Evolutionary conservation across 352 stramenopile species (phyloP), one percentile per base, ranked within the genome.

Genomic region (Pythium plurisporium): DNA sequence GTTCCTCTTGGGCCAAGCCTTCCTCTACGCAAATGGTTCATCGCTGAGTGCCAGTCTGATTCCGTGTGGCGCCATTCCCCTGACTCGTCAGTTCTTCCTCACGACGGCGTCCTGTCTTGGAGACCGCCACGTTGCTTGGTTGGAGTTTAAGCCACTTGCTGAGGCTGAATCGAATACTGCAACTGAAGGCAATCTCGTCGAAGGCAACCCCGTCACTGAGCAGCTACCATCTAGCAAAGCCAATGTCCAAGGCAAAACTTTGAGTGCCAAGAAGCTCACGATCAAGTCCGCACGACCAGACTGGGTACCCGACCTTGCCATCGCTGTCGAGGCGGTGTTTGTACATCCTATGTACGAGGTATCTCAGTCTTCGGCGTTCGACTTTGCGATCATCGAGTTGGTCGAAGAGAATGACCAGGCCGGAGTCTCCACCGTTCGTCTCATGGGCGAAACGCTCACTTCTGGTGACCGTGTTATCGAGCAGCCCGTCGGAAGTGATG

Each of bases 101-200:
- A 69, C 65, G 5, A 64, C 33, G n/a, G 65, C 65, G 19, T 67
- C 63, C 26, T 72, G 65, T 42, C 23, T 65, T 22, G 31, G 11
- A 4, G 34, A 46, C 17, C 19, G 8, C 4, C 5, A 62, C 12
- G 19, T 59, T 19, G 30, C n/a, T 3, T 62, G 40, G 34, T 44
- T 46, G 3, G 27, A 31, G 34, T 57, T 52, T 33, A 5, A 34
- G 9, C 4, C 31, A n/a, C 5, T 22, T 11, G 10, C 41, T 15
- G 25, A 47, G 8, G 9, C 7, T 6, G 17, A 20, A 15, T n/a
- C 51, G 34, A 22, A 22, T 46, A 8, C n/a, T 9, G 45, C 22
- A 10, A 31, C 40, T 12, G 29, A 53, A 7, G 30, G 44, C 20
- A 29, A 37, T 15, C 5, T 37, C 36, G 25, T 55, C 23, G 34